Conservation (phyloP, 352 stramenopile species). For the Blastocystis sp. region DNA sequence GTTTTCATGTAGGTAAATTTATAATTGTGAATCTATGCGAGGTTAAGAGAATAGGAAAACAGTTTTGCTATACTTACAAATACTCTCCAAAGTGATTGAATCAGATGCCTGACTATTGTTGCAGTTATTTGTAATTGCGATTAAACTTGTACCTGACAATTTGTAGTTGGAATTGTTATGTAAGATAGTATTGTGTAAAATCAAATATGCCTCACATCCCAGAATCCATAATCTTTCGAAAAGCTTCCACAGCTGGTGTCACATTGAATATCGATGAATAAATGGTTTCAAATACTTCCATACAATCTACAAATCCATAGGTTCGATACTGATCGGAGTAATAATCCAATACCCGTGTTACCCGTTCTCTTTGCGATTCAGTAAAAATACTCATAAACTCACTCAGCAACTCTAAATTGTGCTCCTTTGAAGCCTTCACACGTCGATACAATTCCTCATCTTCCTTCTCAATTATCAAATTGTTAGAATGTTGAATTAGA, state of each 20-base stretch:
- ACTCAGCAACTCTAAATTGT: neutral
- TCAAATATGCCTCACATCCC: neutral
- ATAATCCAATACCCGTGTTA: neutral
- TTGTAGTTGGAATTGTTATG: conserved; percentile 3
- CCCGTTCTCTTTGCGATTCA: neutral
- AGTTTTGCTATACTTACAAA: conserved; percentile 44
- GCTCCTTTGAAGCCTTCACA: neutral
- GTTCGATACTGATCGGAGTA: conserved; percentile 1
- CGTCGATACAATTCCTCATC: neutral
- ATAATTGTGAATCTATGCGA: neutral
- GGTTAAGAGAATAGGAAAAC: conserved; percentile 29
- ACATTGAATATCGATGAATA: conserved; percentile 43
- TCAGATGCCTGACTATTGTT: too few relatives aligned
- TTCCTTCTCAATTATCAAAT: neutral
- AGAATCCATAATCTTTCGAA: conserved; percentile 12
- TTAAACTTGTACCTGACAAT: conserved; percentile 66
- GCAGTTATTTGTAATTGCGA: conserved; percentile 40
- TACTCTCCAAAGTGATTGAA: conserved; percentile 40
- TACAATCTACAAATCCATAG: conserved; percentile 32
- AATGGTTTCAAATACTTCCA: neutral
- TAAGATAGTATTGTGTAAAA: too few relatives aligned
- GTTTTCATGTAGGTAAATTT: neutral
- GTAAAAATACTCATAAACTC: conserved; percentile 26
- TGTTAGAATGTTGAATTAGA: neutral
- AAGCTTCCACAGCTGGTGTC: conserved; percentile 15